Conservation (phyloP, 371 early-diverging fungal species). For the Mortierella sp. region DNA sequence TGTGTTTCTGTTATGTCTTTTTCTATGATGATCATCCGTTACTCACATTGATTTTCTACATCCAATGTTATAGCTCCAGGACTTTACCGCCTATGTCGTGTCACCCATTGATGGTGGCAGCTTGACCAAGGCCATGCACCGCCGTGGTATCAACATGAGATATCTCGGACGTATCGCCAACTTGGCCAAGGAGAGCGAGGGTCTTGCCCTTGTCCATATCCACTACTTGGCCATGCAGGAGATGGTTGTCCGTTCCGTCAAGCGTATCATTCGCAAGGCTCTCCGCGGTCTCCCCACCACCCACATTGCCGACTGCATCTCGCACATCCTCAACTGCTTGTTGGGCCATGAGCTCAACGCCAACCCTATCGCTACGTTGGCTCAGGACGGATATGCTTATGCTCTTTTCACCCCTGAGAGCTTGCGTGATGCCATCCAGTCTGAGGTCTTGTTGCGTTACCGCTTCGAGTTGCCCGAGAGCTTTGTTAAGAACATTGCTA, state of each 20-base stretch:
- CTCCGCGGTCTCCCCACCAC: constrained; percentile 70
- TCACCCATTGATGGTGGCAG: constrained; percentile 88
- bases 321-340: constrained; percentile 89
- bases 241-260: constrained; percentile 89
- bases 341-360: constrained; percentile 72
- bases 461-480: constrained; percentile 76
- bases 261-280: constrained; percentile 83
- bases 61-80: constrained; percentile 59
- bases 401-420: constrained; percentile 71
- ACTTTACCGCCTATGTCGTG: constrained; percentile 79
- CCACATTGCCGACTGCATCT: constrained; percentile 73
- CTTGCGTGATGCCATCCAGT: constrained; percentile 68
- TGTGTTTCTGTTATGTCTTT: background rate
- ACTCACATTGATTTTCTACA: background rate
- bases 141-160: constrained; percentile 97
- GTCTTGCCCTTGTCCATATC: constrained; percentile 69
- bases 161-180: constrained; percentile 87
- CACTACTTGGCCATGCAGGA: constrained; percentile 77
- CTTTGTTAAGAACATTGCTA: constrained; percentile 61
- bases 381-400: constrained; percentile 60
- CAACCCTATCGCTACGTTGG: constrained; percentile 62
- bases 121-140: constrained; percentile 89
- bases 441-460: constrained; percentile 81
- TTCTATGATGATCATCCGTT: background rate
- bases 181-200: constrained; percentile 70